Percentiles rank a stretch among this genome's conserved stretches.
Conservation (phyloP, 495 filamentous ascomycete species). For the Bombardia bombarda region DNA sequence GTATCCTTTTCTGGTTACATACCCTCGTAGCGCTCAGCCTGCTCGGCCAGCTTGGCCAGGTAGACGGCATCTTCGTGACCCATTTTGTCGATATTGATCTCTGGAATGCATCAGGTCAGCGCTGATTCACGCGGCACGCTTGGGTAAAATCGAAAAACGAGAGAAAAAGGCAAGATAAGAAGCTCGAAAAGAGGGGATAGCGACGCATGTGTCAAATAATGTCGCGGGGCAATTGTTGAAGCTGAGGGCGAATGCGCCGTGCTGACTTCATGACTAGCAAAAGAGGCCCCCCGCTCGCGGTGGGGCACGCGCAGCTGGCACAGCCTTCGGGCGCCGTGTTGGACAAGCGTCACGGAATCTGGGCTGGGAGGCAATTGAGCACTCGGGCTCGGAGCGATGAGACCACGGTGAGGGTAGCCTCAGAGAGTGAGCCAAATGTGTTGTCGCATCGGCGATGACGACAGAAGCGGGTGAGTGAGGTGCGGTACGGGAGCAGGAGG, state of each 20-base stretch:
- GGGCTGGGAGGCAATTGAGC: constrained; percentile 14
- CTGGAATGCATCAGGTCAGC: constrained; percentile 21
- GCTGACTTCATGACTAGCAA: constrained; percentile 20
- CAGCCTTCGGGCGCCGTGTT: constrained; percentile 8
- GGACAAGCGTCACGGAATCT: not conserved
- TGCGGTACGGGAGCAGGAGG: constrained; percentile 8
- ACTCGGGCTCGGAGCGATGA: constrained; percentile 2
- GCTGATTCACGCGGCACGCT: too few species aligned
- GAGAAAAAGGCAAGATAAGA: too few species aligned
- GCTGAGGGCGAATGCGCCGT: constrained; percentile 19
- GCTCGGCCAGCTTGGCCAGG: constrained; percentile 99
- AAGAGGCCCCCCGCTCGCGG: constrained; percentile 21
- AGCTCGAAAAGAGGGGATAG: not conserved
- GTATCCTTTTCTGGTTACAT: constrained; percentile 30
- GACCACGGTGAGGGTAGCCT: constrained; percentile 4
- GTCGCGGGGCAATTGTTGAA: constrained; percentile 1
- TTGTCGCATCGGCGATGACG: constrained; percentile 29
- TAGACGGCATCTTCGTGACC: constrained; percentile 99
- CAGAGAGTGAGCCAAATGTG: constrained; percentile 8
- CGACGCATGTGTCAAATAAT: not conserved
- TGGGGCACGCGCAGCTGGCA: constrained; percentile 22
- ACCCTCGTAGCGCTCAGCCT: constrained; percentile 99
- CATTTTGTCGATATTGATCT: constrained; percentile 58
- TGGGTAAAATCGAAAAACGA: too few species aligned
- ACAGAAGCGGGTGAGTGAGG: constrained; percentile 19